Conservation (phyloP, 2,329 filamentous ascomycete species). For the Triangularia verruculosa region DNA sequence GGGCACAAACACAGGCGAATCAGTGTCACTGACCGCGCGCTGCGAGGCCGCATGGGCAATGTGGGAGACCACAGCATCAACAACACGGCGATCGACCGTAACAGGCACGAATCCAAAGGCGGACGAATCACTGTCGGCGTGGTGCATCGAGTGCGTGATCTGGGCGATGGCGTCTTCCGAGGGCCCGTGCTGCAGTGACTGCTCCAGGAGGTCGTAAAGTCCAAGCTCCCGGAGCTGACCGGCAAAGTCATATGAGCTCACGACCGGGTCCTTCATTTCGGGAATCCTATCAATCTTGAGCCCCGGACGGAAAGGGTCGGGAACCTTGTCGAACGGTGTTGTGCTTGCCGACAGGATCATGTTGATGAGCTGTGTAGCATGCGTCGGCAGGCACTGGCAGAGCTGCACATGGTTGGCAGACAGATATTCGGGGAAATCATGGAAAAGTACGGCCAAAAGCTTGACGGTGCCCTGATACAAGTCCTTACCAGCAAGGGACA, state of each 20-base stretch:
- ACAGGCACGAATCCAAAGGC: slow-evolving; percentile 66
- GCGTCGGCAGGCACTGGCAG: slow-evolving; percentile 74
- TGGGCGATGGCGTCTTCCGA: slow-evolving; percentile 72
- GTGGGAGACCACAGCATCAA: slow-evolving; percentile 82
- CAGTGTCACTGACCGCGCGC: slow-evolving; percentile 52
- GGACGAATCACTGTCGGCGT: slow-evolving; percentile 54
- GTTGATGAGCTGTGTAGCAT: slow-evolving; percentile 85
- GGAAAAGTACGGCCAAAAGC: slow-evolving; percentile 79
- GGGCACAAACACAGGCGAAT: slow-evolving; percentile 61
- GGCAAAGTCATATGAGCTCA: slow-evolving; percentile 61
- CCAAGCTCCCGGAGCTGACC: slow-evolving; percentile 52
- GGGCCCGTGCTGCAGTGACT: slow-evolving; percentile 58
- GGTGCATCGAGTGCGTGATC: slow-evolving; percentile 70
- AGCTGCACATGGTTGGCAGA: slow-evolving; percentile 82
- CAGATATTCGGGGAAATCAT: slow-evolving; percentile 92
- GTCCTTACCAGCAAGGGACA: slow-evolving; percentile 70
- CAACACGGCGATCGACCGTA: slow-evolving; percentile 64
- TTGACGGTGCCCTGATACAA: slow-evolving; percentile 83
- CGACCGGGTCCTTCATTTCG: slow-evolving; percentile 67
- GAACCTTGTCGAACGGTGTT: slow-evolving; percentile 63
- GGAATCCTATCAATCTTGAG: slow-evolving; percentile 75
- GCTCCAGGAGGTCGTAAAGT: slow-evolving; percentile 58
- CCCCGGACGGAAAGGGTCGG: slow-evolving; percentile 69
- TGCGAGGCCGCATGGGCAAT: slow-evolving; percentile 71
- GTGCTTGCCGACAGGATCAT: slow-evolving; percentile 80